Conservation (phyloP, 2,329 filamentous ascomycete genomes). For the Fusarium pseudocircinatum region DNA sequence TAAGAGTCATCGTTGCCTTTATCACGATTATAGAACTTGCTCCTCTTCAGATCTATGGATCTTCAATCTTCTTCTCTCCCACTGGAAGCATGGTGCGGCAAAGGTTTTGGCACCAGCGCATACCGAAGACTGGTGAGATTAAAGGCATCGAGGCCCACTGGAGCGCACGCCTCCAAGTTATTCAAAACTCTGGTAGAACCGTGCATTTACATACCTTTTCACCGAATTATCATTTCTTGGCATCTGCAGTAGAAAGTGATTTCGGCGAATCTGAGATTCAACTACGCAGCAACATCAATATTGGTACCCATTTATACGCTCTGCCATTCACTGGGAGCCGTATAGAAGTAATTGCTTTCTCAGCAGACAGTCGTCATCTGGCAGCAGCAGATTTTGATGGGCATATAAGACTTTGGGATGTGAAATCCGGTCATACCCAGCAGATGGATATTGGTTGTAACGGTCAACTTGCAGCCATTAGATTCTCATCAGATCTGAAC, state of each 20-base stretch:
- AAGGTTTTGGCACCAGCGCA: neutral
- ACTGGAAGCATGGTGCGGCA: neutral
- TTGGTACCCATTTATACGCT: neutral
- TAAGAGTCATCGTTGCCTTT: neutral
- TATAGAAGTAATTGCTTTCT: fast-evolving
- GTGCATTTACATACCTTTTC: neutral
- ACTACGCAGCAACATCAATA: neutral
- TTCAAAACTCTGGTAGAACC: neutral
- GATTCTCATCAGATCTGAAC: neutral
- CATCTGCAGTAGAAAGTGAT: fast-evolving
- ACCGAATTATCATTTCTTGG: fast-evolving
- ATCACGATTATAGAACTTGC: neutral
- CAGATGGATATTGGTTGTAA: fast-evolving
- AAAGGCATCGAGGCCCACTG: fast-evolving
- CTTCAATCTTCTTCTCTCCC: neutral
- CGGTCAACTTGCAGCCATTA: fast-evolving
- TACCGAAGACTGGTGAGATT: neutral
- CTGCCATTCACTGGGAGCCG: fast-evolving
- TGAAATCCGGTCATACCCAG: neutral
- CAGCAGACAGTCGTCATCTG: neutral
- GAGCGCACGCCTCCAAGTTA: neutral
- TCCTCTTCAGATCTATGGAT: neutral
- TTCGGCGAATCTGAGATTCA: neutral
- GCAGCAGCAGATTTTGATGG: neutral
- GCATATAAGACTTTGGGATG: neutral